phyloP scores from a whole-genome alignment of 208 protist species.

The Trypanosoma caninum region DNA sequence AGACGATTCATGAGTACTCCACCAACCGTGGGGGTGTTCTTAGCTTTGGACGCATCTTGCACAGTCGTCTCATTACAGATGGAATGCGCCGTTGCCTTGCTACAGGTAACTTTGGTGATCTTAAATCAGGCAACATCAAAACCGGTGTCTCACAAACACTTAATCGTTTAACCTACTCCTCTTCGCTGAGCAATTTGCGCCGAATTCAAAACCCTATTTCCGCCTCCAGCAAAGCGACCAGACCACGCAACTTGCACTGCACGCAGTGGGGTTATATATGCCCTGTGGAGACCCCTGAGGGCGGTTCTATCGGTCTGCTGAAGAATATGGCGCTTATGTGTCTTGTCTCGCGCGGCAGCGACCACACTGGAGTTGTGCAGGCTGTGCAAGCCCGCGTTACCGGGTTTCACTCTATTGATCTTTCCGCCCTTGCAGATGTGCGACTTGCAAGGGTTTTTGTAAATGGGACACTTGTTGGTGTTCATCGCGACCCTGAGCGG shows the following conservation, averaged over 20 bases:
- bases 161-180: constrained; percentile 95
- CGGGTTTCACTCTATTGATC: constrained; percentile 59
- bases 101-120: constrained; percentile 97
- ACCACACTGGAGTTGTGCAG: constrained; percentile 38
- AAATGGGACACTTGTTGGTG: constrained; percentile 40
- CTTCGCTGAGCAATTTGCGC: constrained; percentile 97
- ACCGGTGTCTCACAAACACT: constrained; percentile 94
- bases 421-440: constrained; percentile 25
- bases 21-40: constrained; percentile 50
- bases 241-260: constrained; percentile 96
- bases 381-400: constrained; percentile 41
- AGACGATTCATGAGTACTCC: constrained; percentile 39
- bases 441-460: constrained; percentile 37
- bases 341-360: constrained; percentile 32
- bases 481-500: constrained; percentile 31
- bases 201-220: constrained; percentile 98
- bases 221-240: constrained; percentile 85
- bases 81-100: constrained; percentile 94
- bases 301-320: constrained; percentile 92
- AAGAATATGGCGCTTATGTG: constrained; percentile 97
- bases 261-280: constrained; percentile 97
- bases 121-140: constrained; percentile 34
- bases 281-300: constrained; percentile 96
- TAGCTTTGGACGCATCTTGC: constrained; percentile 38
- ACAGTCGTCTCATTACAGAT: constrained; percentile 47